Base-by-base conservation (phyloP, 1,139 yeast genomes). In the Nakaseomyces sp. region DNA sequence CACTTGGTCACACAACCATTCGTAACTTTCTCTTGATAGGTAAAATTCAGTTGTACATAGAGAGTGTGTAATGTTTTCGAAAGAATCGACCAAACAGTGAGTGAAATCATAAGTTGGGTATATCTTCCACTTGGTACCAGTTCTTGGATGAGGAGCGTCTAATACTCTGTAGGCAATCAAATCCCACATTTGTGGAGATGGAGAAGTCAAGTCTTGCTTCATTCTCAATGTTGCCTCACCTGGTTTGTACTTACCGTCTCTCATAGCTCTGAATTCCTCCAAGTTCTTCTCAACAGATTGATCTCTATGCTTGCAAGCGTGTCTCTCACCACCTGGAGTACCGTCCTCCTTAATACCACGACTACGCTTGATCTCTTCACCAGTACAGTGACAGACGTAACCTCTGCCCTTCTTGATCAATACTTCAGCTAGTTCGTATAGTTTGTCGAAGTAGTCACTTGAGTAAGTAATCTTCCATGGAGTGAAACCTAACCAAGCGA, bases 101-200 rank as follows among this genome's bases (percentile, higher is more conserved):
- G 98, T 91, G 69, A 93, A 93, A 65, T 93, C 98, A 64, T 93
- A 93, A 16, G 98, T 93, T 50, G 99, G 99, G 62, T 93, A 93
- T 48, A 93, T 89, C 67, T 83, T 87, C 99, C 99, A 93, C 65
- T 84, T 84, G 62, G 77, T 81, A 45, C 97, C 98, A 13, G 98
- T 91, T 68, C 98, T 81, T 66, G 91, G 95, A 67, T 93, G 98
- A 24, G 87, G 77, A 19, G 95, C 89, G 56, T 89, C 74, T 56
- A 93, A 72, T 6, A 93, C 96, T 65, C 99, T 79, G 69, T 93
- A 93, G n/a, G 98, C 98, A 48, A 91, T 94, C 55, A 91, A 76
- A 67, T 93, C 99, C 98, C 99, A 93, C 98, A 93, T 93, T 69
- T 91, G 98, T 17, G 98, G 98, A 54, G 87, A 85, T 52, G 96